These are phyloP conservation scores for Penicillium vulpinum DNA, from an alignment of 2,329 filamentous ascomycete species.

Conservation along the genomic window DNA sequence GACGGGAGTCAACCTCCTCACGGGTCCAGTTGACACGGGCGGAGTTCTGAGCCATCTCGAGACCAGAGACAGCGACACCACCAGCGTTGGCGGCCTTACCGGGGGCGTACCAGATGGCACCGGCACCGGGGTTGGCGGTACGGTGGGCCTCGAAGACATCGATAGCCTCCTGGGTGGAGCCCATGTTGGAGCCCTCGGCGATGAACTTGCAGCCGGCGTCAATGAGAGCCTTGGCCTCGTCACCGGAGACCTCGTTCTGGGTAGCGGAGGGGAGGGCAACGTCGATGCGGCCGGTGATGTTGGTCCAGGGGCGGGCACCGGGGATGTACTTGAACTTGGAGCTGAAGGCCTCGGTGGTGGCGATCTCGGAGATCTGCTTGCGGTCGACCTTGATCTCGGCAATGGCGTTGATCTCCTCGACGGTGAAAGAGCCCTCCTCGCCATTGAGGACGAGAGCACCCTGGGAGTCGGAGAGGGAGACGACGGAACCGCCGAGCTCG, in stretches of 20 bases:
- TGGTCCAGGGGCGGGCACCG: conserved; percentile 85
- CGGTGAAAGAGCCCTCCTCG: conserved; percentile 68
- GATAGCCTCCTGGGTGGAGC: conserved; percentile 93
- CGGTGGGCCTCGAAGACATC: conserved; percentile 84
- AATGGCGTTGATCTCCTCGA: conserved; percentile 76
- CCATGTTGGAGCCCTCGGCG: conserved; percentile 98
- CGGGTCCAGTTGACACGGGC: conserved; percentile 78
- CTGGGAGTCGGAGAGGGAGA: conserved; percentile 92
- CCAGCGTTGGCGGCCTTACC: conserved; percentile 97
- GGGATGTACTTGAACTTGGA: conserved; percentile 80
- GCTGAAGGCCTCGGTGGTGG: conserved; percentile 51
- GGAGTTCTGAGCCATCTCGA: conserved; percentile 99
- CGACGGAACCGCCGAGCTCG: conserved; percentile 87
- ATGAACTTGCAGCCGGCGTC: conserved; percentile 77
- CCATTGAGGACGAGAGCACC: conserved; percentile 75
- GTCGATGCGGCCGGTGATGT: conserved; percentile 79
- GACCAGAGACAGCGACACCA: conserved; percentile 92
- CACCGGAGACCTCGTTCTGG: conserved; percentile 93
- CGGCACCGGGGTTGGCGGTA: conserved; percentile 60
- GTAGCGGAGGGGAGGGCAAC: conserved; percentile 90
- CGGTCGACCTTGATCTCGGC: conserved; percentile 83
- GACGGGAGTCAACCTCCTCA: conserved; percentile 87
- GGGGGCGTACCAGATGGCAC: conserved; percentile 90
- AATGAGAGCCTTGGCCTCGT: conserved; percentile 83
- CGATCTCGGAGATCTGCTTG: conserved; percentile 74